A percentile compares a stretch with the other conserved stretches of the same genome.
Evolutionary conservation across 495 filamentous ascomycete genomes (phyloP).

Genomic region (Penicillium mononematosum): DNA sequence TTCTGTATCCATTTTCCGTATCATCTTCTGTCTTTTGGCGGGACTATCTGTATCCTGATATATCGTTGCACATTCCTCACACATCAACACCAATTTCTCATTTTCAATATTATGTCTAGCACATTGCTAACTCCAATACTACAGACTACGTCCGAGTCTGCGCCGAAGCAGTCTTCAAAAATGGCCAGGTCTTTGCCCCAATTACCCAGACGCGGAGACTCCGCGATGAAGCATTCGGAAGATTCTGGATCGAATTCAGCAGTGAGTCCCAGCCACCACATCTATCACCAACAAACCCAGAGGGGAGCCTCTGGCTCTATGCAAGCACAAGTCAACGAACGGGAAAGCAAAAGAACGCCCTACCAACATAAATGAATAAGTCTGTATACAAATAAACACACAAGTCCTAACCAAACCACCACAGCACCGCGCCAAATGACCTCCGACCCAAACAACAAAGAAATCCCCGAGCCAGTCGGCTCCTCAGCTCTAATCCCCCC

Average conservation of each 20-base stretch:
- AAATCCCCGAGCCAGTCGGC: slow-evolving; percentile 12
- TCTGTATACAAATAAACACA: background rate
- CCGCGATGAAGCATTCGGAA: slow-evolving; percentile 45
- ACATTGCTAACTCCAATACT: slow-evolving; percentile 2
- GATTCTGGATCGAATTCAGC: slow-evolving; percentile 45
- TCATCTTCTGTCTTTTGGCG: background rate
- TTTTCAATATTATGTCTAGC: background rate
- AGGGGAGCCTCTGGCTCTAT: background rate
- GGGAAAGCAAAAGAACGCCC: background rate
- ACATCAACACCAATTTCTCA: background rate
- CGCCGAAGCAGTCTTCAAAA: slow-evolving; percentile 34
- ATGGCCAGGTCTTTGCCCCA: slow-evolving; percentile 40
- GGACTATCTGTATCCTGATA: background rate
- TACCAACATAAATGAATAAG: slow-evolving; percentile 4
- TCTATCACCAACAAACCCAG: background rate
- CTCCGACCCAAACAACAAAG: slow-evolving; percentile 12
- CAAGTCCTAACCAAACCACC: background rate
- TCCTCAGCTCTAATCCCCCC: slow-evolving; percentile 42
- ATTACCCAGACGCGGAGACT: slow-evolving; percentile 31
- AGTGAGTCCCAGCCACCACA: slow-evolving; percentile 21
- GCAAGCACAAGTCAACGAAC: background rate
- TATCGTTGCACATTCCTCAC: background rate
- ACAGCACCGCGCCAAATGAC: slow-evolving; percentile 13
- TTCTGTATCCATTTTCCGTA: background rate
- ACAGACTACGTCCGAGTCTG: slow-evolving; percentile 38